These are phyloP conservation scores for Periconia digitata DNA, from an alignment of 2,329 filamentous ascomycete species.

Conservation along the genomic window DNA sequence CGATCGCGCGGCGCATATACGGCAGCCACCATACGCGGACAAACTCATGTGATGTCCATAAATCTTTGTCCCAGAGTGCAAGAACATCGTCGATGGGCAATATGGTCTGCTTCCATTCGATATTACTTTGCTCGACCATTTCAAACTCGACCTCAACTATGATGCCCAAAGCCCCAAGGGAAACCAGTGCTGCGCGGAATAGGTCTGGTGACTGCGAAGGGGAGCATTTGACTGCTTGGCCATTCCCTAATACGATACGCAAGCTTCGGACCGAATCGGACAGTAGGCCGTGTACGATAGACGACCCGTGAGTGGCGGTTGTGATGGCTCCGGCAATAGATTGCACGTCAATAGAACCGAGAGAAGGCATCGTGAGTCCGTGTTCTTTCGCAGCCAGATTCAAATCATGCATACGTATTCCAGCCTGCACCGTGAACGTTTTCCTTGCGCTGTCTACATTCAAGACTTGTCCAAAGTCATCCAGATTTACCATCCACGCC, in stretches of 20 bases:
- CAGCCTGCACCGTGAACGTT: constrained; percentile 78
- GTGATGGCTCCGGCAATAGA: constrained; percentile 89
- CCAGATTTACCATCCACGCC: constrained; percentile 92
- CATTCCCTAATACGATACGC: constrained; percentile 80
- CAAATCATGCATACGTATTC: constrained; percentile 77
- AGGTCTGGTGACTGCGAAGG: constrained; percentile 69
- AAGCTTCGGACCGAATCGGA: constrained; percentile 75
- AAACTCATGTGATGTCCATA: constrained; percentile 87
- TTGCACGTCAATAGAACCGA: constrained; percentile 94
- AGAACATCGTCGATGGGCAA: constrained; percentile 70
- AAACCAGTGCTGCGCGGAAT: constrained; percentile 85
- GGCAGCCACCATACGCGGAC: constrained; percentile 98
- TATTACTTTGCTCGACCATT: constrained; percentile 77
- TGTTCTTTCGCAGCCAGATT: constrained; percentile 71
- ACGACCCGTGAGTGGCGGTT: constrained; percentile 92
- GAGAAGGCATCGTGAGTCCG: constrained; percentile 83
- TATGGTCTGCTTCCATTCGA: constrained; percentile 83
- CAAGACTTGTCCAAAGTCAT: constrained; percentile 74
- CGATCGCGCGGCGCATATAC: constrained; percentile 81
- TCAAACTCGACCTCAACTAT: constrained; percentile 86
- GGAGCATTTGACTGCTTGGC: constrained; percentile 71
- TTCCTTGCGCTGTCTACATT: constrained; percentile 67
- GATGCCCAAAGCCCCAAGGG: constrained; percentile 86
- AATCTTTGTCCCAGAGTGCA: constrained; percentile 66
- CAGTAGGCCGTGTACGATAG: constrained; percentile 78